These are phyloP conservation scores for Tetrahymena malaccensis DNA, from an alignment of 73 alveolate genomes.

Conservation along the genomic window DNA sequence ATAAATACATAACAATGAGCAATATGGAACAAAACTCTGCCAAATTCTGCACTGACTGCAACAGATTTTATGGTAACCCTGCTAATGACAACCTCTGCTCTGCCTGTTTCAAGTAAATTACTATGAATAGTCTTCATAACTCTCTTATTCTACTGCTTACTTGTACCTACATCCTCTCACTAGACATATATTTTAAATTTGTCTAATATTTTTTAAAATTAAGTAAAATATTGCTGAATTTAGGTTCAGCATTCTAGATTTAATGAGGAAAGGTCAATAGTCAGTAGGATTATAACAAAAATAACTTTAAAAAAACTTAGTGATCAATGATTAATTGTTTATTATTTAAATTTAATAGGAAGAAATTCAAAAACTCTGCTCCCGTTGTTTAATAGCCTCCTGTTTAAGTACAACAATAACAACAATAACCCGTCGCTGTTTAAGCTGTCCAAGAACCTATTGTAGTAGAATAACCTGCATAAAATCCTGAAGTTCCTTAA, in stretches of 20 bases:
- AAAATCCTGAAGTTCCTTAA: background rate
- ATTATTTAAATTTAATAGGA: background rate
- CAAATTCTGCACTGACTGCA: background rate
- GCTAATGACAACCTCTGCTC: background rate
- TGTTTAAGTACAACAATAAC: background rate
- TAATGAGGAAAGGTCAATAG: background rate
- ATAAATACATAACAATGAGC: background rate
- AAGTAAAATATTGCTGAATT: background rate
- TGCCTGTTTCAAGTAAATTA: background rate
- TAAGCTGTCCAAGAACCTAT: background rate
- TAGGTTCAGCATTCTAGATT: background rate
- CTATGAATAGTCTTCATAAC: background rate
- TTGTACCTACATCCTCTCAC: background rate
- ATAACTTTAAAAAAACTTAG: background rate
- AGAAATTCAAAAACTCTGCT: background rate
- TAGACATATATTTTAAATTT: background rate
- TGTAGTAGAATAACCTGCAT: background rate
- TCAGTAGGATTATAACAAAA: too few species aligned
- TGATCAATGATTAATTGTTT: background rate
- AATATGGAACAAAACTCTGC: background rate
- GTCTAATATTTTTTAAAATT: background rate
- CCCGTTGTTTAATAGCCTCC: background rate
- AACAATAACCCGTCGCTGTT: background rate
- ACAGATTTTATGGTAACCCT: background rate
- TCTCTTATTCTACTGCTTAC: background rate